Percentiles rank a stretch among this genome's conserved stretches.
phyloP scores from a whole-genome alignment of 345 rosid species.

The Excoecaria cochinchinensis region DNA sequence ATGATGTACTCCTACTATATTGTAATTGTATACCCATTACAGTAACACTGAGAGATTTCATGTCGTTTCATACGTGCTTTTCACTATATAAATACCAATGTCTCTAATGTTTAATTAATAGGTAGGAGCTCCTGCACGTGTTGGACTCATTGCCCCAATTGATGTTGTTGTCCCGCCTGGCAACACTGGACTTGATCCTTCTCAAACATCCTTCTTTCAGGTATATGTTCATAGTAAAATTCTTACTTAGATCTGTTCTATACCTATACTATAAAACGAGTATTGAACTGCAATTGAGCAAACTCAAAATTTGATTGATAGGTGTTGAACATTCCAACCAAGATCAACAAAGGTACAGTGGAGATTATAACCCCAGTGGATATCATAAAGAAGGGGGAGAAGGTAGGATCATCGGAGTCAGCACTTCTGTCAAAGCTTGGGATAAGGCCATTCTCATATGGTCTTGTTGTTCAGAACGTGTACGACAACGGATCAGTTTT shows the following conservation, averaged over 20 bases:
- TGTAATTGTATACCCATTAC: too few relatives aligned
- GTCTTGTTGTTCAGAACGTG: slow-evolving; percentile 17
- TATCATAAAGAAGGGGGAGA: slow-evolving; percentile 29
- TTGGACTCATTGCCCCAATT: slow-evolving; percentile 24
- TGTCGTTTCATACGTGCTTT: too few relatives aligned
- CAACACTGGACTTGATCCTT: slow-evolving; percentile 24
- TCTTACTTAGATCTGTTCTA: background rate
- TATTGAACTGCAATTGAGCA: too few relatives aligned
- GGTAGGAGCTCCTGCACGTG: slow-evolving; percentile 30
- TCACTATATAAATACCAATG: too few relatives aligned
- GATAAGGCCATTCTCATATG: slow-evolving; percentile 32
- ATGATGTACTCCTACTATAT: too few relatives aligned
- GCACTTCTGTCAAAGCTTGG: slow-evolving; percentile 32
- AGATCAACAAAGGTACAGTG: slow-evolving; percentile 31
- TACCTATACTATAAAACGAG: too few relatives aligned
- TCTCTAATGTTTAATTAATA: background rate
- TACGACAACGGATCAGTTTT: slow-evolving; percentile 25
- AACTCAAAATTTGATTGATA: background rate
- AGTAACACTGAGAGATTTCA: too few relatives aligned
- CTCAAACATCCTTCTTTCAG: slow-evolving; percentile 29
- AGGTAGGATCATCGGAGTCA: slow-evolving; percentile 32
- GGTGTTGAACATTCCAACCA: slow-evolving; percentile 27
- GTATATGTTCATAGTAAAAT: background rate
- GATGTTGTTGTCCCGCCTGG: slow-evolving; percentile 28
- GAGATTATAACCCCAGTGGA: slow-evolving; percentile 30